Evolutionary conservation across 345 rosid genomes (phyloP).

Genomic region (Durio zibethinus): DNA sequence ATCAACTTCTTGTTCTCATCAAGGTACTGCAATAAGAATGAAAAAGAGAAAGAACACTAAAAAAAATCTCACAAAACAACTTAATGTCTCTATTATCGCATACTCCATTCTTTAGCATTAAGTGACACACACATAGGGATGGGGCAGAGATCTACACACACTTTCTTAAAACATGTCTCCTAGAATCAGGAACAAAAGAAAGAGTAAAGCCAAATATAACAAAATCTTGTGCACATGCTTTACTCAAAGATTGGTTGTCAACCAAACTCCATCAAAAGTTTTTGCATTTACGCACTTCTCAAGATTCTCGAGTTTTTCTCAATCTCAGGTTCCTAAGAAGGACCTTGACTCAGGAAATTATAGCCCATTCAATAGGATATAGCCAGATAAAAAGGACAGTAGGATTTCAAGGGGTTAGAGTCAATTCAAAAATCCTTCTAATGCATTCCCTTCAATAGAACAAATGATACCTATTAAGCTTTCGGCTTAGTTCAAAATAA

Average conservation of each 20-base stretch:
- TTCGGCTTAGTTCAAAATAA: not conserved
- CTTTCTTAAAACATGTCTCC: not conserved
- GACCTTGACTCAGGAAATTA: not conserved
- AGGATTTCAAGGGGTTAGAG: not conserved
- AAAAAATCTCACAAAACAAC: not conserved
- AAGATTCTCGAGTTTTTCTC: not conserved
- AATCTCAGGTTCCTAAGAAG: not conserved
- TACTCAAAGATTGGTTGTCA: not conserved
- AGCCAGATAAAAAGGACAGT: not conserved
- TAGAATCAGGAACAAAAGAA: not conserved
- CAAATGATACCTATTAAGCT: not conserved
- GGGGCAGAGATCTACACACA: not conserved
- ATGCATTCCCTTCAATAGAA: not conserved
- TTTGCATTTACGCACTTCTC: not conserved
- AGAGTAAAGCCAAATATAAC: not conserved
- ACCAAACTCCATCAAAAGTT: not conserved
- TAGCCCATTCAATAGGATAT: not conserved
- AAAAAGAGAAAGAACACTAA: not conserved
- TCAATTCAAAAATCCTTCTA: not conserved
- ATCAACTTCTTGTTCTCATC: conserved; percentile 91
- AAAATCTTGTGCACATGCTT: not conserved
- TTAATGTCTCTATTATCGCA: not conserved
- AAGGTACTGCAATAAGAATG: conserved; percentile 61
- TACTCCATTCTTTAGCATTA: not conserved
- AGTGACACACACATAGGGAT: not conserved